Base-by-base conservation (phyloP, 139 green algal species). In the Coccomyxa sp. region DNA sequence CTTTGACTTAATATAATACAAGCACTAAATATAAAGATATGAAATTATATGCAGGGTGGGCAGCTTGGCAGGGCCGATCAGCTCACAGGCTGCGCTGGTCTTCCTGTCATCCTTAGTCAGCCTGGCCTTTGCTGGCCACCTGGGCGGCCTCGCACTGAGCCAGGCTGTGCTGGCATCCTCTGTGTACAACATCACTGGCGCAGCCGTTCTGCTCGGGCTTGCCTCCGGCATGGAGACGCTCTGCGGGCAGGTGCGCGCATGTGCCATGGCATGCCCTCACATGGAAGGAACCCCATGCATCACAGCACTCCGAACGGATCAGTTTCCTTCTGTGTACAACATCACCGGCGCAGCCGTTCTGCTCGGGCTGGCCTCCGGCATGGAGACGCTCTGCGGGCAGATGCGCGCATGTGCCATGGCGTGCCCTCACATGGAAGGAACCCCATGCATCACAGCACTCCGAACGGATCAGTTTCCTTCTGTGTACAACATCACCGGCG, bases 341-440 rank as follows among this genome's bases (percentile, higher is more conserved):
- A 87, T 94, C 38, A 95, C 93, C 0, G 93, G 93, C 7, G 83
- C 90, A 58, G 85, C 80, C 18, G 38, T 94, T 18, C 79, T 93
- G 0, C 68, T 90, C 13, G 92, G 92, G 3, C 87, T 92, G 9
- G 85, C 84, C 0, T 89, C 88, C 0, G 93, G 89, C 27, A 89
- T 95, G 87, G 93, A 97, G 81, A 97, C 93, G 21, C 81, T 95
- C 30, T 92, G 86, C 79, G 89, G 90, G 0, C 92, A 96, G 87
- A 79, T 86, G n/a, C 28, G 59, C 58, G 21, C 78, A 32, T 27
- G n/a, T 38, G 74, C 74, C 28, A 1, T 13, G 17, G 13, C 71
- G 13, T 38, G n/a, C 74, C 17, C 67, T 27, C 67, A 25, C 67
- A 25, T n/a, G n/a, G n/a, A n/a, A 51, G 38, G 3, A 51, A 7